Evolutionary conservation across 768 basidiomycete genomes (phyloP).

Genomic region (Punctularia strigosozonata): DNA sequence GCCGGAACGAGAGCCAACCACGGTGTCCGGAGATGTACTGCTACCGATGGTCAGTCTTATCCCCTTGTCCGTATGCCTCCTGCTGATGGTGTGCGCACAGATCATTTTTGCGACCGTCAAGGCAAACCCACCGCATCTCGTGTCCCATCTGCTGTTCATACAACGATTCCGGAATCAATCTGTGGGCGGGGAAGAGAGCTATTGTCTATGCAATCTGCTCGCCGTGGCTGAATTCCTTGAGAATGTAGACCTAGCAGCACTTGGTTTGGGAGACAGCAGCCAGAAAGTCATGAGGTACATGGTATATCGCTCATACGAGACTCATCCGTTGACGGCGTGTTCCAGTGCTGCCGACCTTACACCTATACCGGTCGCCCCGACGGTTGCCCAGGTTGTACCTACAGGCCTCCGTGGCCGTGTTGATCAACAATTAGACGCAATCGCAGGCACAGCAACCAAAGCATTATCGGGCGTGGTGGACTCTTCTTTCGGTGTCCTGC

Average conservation of each 20-base stretch:
- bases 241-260: slow-evolving; percentile 75
- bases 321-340: neutral
- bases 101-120: slow-evolving; percentile 93
- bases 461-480: slow-evolving; percentile 80
- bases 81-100: too few relatives aligned
- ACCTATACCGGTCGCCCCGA: slow-evolving; percentile 64
- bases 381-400: slow-evolving; percentile 33
- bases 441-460: slow-evolving; percentile 73
- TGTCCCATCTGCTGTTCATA: slow-evolving; percentile 58
- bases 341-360: slow-evolving; percentile 66
- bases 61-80: too few relatives aligned
- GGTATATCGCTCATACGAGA: neutral
- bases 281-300: slow-evolving; percentile 43
- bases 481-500: slow-evolving; percentile 78
- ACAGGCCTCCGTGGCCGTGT: slow-evolving; percentile 62
- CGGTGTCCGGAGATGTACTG: neutral
- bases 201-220: slow-evolving; percentile 88
- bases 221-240: slow-evolving; percentile 95
- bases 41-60: slow-evolving; percentile 34
- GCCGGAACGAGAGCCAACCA: too few relatives aligned
- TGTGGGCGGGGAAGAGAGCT: slow-evolving; percentile 75
- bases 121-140: slow-evolving; percentile 74
- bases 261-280: slow-evolving; percentile 52
- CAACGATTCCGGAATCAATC: slow-evolving; percentile 46
- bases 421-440: slow-evolving; percentile 67